These are phyloP conservation scores for Heliamphora pulchella DNA, from an alignment of 179 eudicot genomes.

Conservation along the genomic window DNA sequence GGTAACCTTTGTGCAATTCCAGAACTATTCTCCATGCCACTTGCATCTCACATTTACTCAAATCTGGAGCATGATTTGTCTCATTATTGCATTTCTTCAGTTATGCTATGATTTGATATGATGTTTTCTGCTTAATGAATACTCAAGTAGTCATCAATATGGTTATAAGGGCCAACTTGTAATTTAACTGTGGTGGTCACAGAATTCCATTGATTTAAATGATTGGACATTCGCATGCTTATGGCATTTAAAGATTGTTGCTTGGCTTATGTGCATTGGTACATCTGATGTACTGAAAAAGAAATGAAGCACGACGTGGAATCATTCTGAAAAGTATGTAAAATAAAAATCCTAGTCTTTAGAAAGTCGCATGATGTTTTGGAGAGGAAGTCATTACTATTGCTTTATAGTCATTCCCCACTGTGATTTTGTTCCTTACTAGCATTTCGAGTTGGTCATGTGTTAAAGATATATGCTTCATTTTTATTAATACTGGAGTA, in stretches of 20 bases:
- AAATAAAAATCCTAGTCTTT: not conserved
- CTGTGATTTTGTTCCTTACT: not conserved
- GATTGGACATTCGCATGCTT: not conserved
- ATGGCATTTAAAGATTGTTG: not conserved
- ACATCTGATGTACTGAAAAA: not conserved
- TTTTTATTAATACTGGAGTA: no score
- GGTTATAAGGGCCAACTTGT: not conserved
- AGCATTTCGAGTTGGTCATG: not conserved
- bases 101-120: not conserved
- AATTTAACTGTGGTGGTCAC: not conserved
- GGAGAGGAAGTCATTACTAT: not conserved
- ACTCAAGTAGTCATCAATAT: slow-evolving; percentile 1
- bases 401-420: not conserved
- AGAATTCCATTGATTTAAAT: not conserved
- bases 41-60: not conserved
- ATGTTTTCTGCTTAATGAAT: not conserved
- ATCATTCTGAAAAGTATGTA: not conserved
- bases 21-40: not conserved
- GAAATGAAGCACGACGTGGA: not conserved
- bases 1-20: no score
- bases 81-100: not conserved
- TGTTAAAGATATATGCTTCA: not conserved
- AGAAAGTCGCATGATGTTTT: not conserved
- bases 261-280: not conserved
- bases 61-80: not conserved